Evolutionary conservation across 2,329 filamentous ascomycete genomes (phyloP).

Genomic region (Pseudogymnoascus sp.): DNA sequence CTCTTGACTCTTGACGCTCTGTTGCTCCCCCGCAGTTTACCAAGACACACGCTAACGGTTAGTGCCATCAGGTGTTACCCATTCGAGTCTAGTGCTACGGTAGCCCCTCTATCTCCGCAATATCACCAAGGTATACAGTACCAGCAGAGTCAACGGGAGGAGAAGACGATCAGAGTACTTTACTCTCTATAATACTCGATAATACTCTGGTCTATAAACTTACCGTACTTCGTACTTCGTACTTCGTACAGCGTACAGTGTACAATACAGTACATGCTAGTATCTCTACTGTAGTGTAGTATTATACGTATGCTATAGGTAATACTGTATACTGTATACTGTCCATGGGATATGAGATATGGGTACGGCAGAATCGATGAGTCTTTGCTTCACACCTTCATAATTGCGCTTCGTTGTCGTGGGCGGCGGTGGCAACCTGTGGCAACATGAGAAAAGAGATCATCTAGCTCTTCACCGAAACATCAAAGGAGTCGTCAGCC

Average conservation of each 20-base stretch:
- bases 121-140: not conserved
- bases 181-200: too few species aligned
- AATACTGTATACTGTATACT: not conserved
- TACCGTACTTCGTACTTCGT: not conserved
- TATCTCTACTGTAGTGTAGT: not conserved
- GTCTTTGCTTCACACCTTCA: not conserved
- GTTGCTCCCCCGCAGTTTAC: not conserved
- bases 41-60: constrained; percentile 4
- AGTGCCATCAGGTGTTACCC: not conserved
- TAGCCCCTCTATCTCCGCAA: constrained; percentile 7
- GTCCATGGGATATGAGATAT: not conserved
- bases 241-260: not conserved
- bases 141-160: not conserved
- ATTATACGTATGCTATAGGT: not conserved
- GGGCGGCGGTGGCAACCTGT: not conserved
- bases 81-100: constrained; percentile 3
- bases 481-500: not conserved
- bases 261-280: not conserved
- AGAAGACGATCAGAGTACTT: not conserved
- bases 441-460: not conserved
- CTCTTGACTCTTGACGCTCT: not conserved
- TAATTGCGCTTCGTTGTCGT: not conserved
- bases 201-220: not conserved
- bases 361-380: not conserved
- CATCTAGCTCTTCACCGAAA: not conserved